Percentiles rank a stretch among this genome's conserved stretches.
phyloP scores from a whole-genome alignment of 441 rosid species.

The Adansonia gregorii region DNA sequence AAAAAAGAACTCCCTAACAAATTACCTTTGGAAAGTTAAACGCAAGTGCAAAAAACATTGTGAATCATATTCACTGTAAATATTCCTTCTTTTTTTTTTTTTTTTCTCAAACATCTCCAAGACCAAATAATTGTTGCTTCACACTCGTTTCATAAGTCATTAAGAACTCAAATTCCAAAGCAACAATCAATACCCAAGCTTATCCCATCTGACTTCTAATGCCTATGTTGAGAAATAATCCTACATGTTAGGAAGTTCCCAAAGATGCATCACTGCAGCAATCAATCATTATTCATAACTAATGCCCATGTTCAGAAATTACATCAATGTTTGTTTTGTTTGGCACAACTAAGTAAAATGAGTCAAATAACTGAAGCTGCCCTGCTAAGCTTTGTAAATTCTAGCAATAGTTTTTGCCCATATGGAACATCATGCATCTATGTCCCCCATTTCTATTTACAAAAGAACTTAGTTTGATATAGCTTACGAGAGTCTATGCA shows the following conservation, averaged over 20 bases:
- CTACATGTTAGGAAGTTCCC: constrained; percentile 10
- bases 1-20: background rate
- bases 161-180: background rate
- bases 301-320: background rate
- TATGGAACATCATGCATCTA: background rate
- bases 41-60: background rate
- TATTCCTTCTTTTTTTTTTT: background rate
- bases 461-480: background rate
- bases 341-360: background rate
- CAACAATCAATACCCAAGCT: background rate
- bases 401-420: background rate
- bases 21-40: constrained; percentile 1
- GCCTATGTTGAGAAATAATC: background rate
- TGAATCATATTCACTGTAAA: background rate
- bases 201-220: background rate
- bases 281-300: background rate
- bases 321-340: background rate
- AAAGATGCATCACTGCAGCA: background rate
- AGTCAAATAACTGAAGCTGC: background rate
- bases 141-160: background rate
- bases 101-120: background rate
- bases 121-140: background rate
- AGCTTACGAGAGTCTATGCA: constrained; percentile 12
- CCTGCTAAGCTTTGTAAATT: background rate
- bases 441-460: constrained; percentile 6